A percentile compares a stretch with the other conserved stretches of the same genome.
Conservation (phyloP, 108 stramenopile species). For the Cyclotella atomus region DNA sequence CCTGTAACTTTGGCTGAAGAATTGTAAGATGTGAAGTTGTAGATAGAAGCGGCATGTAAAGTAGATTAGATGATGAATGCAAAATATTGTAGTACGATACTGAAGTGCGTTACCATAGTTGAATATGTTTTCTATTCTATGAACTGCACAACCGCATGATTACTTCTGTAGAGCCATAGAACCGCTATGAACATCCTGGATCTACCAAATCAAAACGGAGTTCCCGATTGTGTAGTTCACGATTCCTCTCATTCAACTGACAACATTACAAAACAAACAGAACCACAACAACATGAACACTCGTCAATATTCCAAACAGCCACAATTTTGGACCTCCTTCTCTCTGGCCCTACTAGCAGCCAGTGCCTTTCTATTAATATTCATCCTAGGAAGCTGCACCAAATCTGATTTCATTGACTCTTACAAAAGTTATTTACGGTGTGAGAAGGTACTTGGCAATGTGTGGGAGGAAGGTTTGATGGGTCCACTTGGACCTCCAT, state of each 20-base stretch:
- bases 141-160: too few relatives aligned
- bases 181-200: too few relatives aligned
- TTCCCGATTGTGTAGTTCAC: too few relatives aligned
- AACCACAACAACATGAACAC: not conserved
- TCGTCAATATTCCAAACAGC: not conserved
- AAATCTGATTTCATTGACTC: not conserved
- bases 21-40: conserved; percentile 5
- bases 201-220: too few relatives aligned
- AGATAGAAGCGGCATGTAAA: not conserved
- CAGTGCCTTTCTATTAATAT: not conserved
- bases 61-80: not conserved
- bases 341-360: not conserved
- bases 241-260: not conserved
- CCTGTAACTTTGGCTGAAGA: conserved; percentile 25
- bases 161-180: too few relatives aligned
- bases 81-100: not conserved
- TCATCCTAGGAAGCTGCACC: not conserved
- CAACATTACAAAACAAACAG: not conserved
- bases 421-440: not conserved
- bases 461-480: not conserved
- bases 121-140: not conserved
- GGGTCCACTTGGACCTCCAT: not conserved
- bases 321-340: not conserved
- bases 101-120: too few relatives aligned
- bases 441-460: not conserved